A percentile compares a stretch with the other conserved stretches of the same genome.
phyloP scores from a whole-genome alignment of 169 alveolate species.

The Plasmodium cynomolgi region DNA sequence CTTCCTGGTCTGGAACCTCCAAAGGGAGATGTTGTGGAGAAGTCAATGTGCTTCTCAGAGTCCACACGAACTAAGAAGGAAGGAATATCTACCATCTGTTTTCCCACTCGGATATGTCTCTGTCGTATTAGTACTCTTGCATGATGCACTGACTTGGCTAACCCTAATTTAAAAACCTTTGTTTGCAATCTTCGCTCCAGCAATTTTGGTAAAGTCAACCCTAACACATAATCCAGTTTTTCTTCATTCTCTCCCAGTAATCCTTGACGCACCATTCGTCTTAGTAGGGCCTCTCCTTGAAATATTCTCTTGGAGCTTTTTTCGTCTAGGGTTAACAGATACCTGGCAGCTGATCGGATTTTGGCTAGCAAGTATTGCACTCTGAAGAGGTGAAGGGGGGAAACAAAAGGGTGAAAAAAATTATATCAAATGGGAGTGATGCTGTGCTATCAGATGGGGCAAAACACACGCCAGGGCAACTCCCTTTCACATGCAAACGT shows the following conservation, averaged over 20 bases:
- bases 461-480: background rate
- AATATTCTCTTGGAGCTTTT: constrained; percentile 96
- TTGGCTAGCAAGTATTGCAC: constrained; percentile 98
- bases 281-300: constrained; percentile 98
- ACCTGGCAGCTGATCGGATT: constrained; percentile 99
- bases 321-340: constrained; percentile 97
- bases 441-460: background rate
- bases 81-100: constrained; percentile 98
- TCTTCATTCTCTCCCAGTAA: constrained; percentile 96
- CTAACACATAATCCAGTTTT: constrained; percentile 99
- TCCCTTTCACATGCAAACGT: background rate
- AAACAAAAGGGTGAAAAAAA: background rate
- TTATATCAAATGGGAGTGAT: background rate
- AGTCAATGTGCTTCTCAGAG: constrained; percentile 98
- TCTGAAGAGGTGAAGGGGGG: constrained; percentile 73
- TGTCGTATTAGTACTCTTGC: constrained; percentile 98
- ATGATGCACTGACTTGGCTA: constrained; percentile 99
- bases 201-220: constrained; percentile 97
- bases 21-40: constrained; percentile 96
- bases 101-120: constrained; percentile 99
- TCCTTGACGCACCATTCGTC: constrained; percentile 99
- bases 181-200: constrained; percentile 99
- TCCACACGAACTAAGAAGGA: constrained; percentile 99
- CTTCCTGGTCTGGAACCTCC: constrained; percentile 98
- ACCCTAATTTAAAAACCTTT: constrained; percentile 95